Evolutionary conservation across 1,139 yeast genomes (phyloP).

Genomic region (Hanseniaspora gamundiae): DNA sequence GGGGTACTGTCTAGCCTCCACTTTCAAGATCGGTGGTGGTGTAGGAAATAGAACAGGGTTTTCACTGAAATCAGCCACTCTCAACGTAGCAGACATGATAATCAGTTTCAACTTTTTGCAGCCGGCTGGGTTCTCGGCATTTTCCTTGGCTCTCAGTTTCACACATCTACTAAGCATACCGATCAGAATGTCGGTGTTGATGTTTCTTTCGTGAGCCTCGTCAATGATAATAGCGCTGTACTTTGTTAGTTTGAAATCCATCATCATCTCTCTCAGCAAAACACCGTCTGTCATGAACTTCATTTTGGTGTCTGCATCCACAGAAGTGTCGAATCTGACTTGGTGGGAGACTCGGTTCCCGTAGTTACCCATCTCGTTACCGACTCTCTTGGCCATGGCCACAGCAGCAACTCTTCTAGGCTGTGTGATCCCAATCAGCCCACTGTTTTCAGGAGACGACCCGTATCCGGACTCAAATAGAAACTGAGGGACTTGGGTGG

Average conservation of each 20-base stretch:
- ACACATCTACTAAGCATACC: constrained; percentile 91
- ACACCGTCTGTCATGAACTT: constrained; percentile 99
- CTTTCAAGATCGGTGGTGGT: constrained; percentile 83
- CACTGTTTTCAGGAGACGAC: constrained; percentile 54
- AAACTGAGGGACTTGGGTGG: constrained; percentile 70
- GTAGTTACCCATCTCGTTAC: constrained; percentile 71
- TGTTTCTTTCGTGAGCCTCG: constrained; percentile 95
- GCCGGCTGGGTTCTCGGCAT: constrained; percentile 34
- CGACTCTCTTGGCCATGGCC: constrained; percentile 88
- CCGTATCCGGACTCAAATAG: constrained; percentile 86
- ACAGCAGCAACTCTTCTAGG: constrained; percentile 99
- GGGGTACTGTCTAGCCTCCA: constrained; percentile 93
- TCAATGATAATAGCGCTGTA: constrained; percentile 85
- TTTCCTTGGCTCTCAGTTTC: constrained; percentile 52
- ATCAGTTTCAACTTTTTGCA: constrained; percentile 54
- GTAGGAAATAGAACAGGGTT: constrained; percentile 54
- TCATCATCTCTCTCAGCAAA: constrained; percentile 79
- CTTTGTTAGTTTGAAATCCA: constrained; percentile 65
- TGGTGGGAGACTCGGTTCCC: constrained; percentile 76
- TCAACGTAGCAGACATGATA: constrained; percentile 89
- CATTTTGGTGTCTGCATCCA: constrained; percentile 59
- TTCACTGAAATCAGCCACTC: constrained; percentile 88
- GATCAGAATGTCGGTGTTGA: constrained; percentile 88
- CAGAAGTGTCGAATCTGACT: constrained; percentile 75
- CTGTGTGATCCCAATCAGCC: constrained; percentile 92